A percentile compares a stretch with the other conserved stretches of the same genome.
phyloP scores from a whole-genome alignment of 2,329 filamentous ascomycete species.

The Monilinia laxa region DNA sequence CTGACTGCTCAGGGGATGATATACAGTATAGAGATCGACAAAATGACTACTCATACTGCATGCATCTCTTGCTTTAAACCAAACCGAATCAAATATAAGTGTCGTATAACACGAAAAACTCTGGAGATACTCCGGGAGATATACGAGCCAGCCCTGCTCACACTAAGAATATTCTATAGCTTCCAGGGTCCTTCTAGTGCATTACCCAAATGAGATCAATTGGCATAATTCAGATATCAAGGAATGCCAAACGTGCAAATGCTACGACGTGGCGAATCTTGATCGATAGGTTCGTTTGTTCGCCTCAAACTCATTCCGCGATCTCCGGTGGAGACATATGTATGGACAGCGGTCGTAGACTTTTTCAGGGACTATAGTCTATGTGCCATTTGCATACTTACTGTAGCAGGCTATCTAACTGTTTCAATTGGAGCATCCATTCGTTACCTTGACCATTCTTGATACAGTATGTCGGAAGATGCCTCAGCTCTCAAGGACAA shows the following conservation, averaged over 20 bases:
- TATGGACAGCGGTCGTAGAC: not conserved
- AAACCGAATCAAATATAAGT: not conserved
- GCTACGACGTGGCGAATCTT: slow-evolving; percentile 3
- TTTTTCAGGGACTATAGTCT: not conserved
- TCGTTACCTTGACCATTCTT: not conserved
- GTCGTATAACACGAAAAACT: not conserved
- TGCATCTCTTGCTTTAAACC: not conserved
- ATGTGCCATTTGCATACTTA: not conserved
- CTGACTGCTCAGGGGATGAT: not conserved
- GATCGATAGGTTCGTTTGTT: slow-evolving; percentile 2
- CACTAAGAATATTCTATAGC: slow-evolving; percentile 2
- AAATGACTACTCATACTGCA: not conserved
- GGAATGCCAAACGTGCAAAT: not conserved
- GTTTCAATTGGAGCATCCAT: not conserved
- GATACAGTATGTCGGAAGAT: not conserved
- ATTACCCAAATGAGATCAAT: slow-evolving; percentile 15
- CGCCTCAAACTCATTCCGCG: slow-evolving; percentile 13
- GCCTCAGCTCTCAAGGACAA: not conserved
- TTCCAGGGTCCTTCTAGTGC: slow-evolving; percentile 11
- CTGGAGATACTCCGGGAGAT: not conserved
- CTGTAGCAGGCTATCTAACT: not conserved
- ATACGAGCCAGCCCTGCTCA: not conserved
- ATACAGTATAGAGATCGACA: too few species aligned
- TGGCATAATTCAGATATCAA: not conserved
- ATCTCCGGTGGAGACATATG: not conserved